phyloP scores from a whole-genome alignment of 768 basidiomycete genomes.

The Hypholoma fasciculare region DNA sequence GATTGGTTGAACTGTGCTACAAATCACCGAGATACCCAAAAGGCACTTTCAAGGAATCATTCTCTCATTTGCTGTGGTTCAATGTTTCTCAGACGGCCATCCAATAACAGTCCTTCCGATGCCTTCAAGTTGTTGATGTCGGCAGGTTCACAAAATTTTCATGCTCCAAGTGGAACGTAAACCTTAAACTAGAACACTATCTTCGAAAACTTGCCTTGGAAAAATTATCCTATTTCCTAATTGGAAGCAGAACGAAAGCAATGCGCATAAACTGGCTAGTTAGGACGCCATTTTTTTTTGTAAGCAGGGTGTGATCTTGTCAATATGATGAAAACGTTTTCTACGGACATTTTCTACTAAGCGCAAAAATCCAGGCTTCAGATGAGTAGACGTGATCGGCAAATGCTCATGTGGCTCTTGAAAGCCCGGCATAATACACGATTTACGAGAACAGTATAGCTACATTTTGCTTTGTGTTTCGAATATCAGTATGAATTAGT shows the following conservation, averaged over 20 bases:
- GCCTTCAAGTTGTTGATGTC: constrained; percentile 49
- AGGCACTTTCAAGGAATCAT: too few relatives aligned
- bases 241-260: constrained; percentile 39
- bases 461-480: constrained; percentile 39
- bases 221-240: too few relatives aligned
- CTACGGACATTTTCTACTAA: constrained; percentile 53
- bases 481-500: constrained; percentile 45
- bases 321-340: constrained; percentile 42
- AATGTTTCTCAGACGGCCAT: too few relatives aligned
- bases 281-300: constrained; percentile 28
- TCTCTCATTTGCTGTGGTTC: too few relatives aligned
- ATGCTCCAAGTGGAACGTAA: constrained; percentile 39
- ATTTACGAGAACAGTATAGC: constrained; percentile 44
- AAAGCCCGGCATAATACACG: constrained; percentile 51
- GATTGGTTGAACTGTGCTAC: too few relatives aligned
- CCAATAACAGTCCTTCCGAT: constrained; percentile 44
- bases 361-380: constrained; percentile 48
- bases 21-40: too few relatives aligned
- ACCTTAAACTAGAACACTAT: background rate
- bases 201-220: too few relatives aligned
- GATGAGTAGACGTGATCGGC: constrained; percentile 46
- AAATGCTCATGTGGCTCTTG: constrained; percentile 42
- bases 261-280: constrained; percentile 32
- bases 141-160: constrained; percentile 32
- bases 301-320: constrained; percentile 30